Evolutionary conservation across 192 early-diverging fungal species (phyloP).

Genomic region (Rhizoclosmatium sp.): DNA sequence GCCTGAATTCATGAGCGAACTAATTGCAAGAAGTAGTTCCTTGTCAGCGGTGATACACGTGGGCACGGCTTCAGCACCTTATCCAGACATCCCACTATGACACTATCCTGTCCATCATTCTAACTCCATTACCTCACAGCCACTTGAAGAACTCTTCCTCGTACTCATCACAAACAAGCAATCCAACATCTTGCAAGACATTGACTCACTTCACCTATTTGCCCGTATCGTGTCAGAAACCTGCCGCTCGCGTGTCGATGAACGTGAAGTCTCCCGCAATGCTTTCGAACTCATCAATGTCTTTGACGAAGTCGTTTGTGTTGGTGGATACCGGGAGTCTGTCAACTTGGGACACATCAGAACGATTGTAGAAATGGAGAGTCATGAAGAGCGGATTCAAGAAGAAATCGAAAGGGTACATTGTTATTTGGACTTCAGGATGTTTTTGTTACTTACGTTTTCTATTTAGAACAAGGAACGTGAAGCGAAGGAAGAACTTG

Average conservation of each 20-base stretch:
- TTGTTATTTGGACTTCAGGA: not conserved
- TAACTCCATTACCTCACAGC: conserved; percentile 50
- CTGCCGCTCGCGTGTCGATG: conserved; percentile 80
- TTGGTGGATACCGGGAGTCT: conserved; percentile 89
- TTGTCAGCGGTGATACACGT: too few species aligned
- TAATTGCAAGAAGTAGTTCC: too few species aligned
- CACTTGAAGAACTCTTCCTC: conserved; percentile 93
- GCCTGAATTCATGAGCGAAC: too few species aligned
- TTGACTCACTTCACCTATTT: conserved; percentile 94
- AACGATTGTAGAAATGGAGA: conserved; percentile 96
- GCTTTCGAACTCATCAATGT: conserved; percentile 89
- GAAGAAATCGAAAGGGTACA: conserved; percentile 88
- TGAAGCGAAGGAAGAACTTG: conserved; percentile 97
- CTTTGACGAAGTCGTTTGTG: conserved; percentile 95
- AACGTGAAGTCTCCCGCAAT: conserved; percentile 84
- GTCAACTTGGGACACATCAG: conserved; percentile 90
- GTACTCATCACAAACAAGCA: conserved; percentile 95
- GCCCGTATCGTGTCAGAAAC: conserved; percentile 90
- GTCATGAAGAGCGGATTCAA: conserved; percentile 96
- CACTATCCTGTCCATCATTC: too few species aligned
- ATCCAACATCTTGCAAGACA: conserved; percentile 98
- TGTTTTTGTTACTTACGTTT: not conserved
- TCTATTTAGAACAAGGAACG: conserved; percentile 83
- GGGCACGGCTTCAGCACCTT: too few species aligned
- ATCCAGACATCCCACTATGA: too few species aligned